These are phyloP conservation scores for Heritiera fomes DNA, from an alignment of 345 rosid genomes.

Conservation along the genomic window DNA sequence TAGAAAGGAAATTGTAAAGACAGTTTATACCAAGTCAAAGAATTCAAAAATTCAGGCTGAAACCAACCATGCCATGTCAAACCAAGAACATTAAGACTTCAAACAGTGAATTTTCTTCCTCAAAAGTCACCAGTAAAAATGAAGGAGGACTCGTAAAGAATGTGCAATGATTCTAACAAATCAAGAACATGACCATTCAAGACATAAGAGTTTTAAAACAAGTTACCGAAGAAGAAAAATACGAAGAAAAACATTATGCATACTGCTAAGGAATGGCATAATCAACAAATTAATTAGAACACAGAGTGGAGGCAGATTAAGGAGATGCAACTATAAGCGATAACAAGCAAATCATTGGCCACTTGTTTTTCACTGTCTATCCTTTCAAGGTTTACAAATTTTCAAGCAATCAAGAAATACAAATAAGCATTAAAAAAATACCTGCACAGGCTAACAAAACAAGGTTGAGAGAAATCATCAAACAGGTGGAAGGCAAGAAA, in stretches of 20 bases:
- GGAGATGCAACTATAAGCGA: constrained; percentile 1
- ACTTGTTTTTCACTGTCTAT: not conserved
- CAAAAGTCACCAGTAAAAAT: not conserved
- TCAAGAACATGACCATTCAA: not conserved
- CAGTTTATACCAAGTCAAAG: not conserved
- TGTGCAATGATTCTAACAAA: not conserved
- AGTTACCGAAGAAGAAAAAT: not conserved
- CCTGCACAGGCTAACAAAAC: no score
- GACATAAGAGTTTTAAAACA: not conserved
- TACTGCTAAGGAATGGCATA: not conserved
- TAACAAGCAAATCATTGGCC: not conserved
- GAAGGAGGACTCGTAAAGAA: not conserved
- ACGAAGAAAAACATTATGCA: not conserved
- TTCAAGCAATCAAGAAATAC: not conserved
- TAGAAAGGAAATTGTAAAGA: no score
- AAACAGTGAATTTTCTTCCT: not conserved
- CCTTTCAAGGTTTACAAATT: not conserved
- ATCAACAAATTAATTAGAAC: not conserved
- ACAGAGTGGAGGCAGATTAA: not conserved
- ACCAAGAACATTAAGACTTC: not conserved
- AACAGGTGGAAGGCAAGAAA: no score
- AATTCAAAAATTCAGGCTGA: not conserved
- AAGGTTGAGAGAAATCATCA: no score
- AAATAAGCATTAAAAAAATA: constrained; percentile 15
- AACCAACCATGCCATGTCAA: not conserved